These are phyloP conservation scores for Magnusiomyces clavatus DNA, from an alignment of 1,139 yeast genomes.

Conservation along the genomic window DNA sequence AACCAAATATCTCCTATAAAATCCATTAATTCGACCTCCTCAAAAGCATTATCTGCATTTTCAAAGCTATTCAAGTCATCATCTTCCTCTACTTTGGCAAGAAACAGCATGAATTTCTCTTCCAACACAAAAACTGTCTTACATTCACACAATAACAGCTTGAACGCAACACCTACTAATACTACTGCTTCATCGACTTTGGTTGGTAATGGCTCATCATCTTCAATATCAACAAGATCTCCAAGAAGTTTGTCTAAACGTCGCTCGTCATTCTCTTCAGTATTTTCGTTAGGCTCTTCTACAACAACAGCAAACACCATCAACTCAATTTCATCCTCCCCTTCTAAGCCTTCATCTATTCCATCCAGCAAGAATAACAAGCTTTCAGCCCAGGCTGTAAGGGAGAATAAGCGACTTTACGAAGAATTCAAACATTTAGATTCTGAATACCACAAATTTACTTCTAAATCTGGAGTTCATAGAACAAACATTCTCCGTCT, in stretches of 20 bases:
- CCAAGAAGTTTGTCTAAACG: neutral
- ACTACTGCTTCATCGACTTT: too few species aligned
- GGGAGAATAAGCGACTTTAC: neutral
- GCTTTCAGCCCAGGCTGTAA: too few species aligned
- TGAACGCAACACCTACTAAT: too few species aligned
- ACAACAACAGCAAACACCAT: neutral
- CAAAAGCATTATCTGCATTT: too few species aligned
- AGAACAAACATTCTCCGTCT: constrained; percentile 64
- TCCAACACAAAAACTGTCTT: too few species aligned
- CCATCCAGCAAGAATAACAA: neutral
- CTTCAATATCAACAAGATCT: neutral
- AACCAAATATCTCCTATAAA: too few species aligned
- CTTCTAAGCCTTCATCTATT: neutral
- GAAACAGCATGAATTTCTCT: too few species aligned
- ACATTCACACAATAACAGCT: too few species aligned
- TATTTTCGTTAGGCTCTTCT: neutral
- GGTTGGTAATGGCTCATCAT: too few species aligned
- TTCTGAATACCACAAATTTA: constrained; percentile 24
- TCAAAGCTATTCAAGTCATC: too few species aligned
- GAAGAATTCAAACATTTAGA: constrained; percentile 23
- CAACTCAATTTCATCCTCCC: neutral
- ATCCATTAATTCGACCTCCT: too few species aligned
- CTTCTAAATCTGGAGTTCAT: constrained; percentile 44
- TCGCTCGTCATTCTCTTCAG: neutral
- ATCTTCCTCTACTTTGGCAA: too few species aligned